phyloP scores from a whole-genome alignment of 148 eudicot genomes.

The Rhododendron kiyosumense region DNA sequence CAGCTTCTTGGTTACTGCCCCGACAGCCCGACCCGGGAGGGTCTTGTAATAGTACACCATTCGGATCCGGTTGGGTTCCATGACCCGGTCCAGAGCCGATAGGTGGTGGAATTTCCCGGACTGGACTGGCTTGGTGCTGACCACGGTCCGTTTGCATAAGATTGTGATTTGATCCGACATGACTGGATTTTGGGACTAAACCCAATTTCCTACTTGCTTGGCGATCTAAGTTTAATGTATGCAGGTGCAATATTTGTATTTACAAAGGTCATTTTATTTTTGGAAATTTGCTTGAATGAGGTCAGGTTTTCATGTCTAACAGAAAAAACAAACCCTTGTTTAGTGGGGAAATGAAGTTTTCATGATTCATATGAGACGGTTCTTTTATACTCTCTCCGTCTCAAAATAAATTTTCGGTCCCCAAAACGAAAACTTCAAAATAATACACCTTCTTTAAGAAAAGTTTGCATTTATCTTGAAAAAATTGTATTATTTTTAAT shows the following conservation, averaged over 20 bases:
- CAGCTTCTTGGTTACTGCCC: conserved; percentile 26
- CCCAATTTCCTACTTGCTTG: too few species aligned
- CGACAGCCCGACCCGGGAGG: conserved; percentile 13
- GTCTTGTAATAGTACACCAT: conserved; percentile 43
- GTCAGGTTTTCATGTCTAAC: neutral
- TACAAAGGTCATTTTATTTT: neutral
- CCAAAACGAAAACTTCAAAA: too few species aligned
- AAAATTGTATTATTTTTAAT: too few species aligned
- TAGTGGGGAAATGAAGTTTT: neutral
- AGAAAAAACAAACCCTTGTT: conserved; percentile 4
- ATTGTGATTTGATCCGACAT: conserved; percentile 20
- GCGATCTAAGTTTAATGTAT: too few species aligned
- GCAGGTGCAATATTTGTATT: too few species aligned
- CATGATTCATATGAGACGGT: neutral
- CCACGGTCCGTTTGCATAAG: conserved; percentile 25
- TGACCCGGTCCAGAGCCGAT: conserved; percentile 47
- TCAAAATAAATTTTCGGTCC: too few species aligned
- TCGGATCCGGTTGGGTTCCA: conserved; percentile 34
- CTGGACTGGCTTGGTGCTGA: conserved; percentile 39
- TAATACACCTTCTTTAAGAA: too few species aligned
- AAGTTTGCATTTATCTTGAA: too few species aligned
- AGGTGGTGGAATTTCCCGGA: conserved; percentile 32
- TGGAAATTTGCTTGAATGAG: neutral
- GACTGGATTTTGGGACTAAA: neutral
- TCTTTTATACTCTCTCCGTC: too few species aligned